Evolutionary conservation across 2,329 filamentous ascomycete species (phyloP), one percentile per base, ranked within the genome.

Genomic region (Microascus cirrosus): DNA sequence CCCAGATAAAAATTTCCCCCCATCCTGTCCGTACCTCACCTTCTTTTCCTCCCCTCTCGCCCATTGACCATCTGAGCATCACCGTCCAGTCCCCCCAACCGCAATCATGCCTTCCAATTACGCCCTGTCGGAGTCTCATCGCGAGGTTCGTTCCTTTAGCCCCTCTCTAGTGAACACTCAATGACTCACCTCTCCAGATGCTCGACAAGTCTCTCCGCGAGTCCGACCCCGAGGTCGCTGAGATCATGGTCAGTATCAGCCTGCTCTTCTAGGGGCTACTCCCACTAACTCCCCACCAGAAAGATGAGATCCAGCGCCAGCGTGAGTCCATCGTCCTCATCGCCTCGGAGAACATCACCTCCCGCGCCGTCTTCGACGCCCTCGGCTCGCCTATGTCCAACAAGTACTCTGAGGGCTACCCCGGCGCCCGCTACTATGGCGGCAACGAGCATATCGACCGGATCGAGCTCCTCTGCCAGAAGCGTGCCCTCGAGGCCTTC

Each of bases 351-450:
- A 99, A 99, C 81, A 92, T 99, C 77, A 99, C 94, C 60, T 99
- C 94, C 62, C 91, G 92, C 67, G 92, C 94, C 68, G 94, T 99
- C 69, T 96, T 96, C 78, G 92, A 99, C 78, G 94, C 94, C 61
- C 85, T 99, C 64, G 94, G 94, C 69, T 92, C 86, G 60, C 87
- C 89, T 73, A 95, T 94, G 89, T 90, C 89, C 75, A 96, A 99
- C 84, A 99, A 99, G 81, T 99, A 99, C 84, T 96, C 91, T 20
- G 94, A 99, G 81, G 94, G 94, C 64, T 96, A 96, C 75, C 94
- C 94, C 65, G 94, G 94, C 72, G 94, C 94, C 67, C 87, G 94
- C 75, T 99, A 99, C 84, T 99, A 99, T 70, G 94, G 94, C 71
- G 94, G 94, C 70, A 99, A 99, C 80, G 89, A 99, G 82, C 90